Conservation (phyloP, 2,329 filamentous ascomycete genomes). For the Xylaria sp. region DNA sequence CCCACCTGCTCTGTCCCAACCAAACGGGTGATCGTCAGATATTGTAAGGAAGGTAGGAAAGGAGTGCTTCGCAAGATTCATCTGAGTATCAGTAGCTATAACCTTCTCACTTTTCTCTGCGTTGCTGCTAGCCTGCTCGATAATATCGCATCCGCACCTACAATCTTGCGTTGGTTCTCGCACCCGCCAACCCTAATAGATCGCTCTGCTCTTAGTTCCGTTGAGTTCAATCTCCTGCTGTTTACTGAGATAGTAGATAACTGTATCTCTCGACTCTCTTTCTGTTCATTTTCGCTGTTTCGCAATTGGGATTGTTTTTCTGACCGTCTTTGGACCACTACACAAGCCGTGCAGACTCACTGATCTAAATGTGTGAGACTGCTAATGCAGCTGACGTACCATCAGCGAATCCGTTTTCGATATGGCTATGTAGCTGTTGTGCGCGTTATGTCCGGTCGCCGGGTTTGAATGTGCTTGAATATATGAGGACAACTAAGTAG, state of each 20-base stretch:
- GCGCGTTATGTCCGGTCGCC: no score
- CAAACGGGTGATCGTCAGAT: constrained; percentile 10
- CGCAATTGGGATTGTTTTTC: background rate
- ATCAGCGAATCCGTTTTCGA: no score
- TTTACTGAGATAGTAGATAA: background rate
- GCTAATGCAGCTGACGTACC: no score
- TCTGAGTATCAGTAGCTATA: background rate
- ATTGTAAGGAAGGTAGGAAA: background rate
- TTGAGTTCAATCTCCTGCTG: no score
- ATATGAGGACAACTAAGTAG: no score
- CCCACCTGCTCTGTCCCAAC: constrained; percentile 15
- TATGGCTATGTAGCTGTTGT: no score
- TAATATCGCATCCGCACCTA: background rate
- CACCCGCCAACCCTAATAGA: background rate
- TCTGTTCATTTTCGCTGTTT: background rate
- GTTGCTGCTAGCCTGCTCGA: no score
- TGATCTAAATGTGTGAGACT: no score
- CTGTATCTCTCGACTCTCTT: no score
- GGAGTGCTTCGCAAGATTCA: background rate
- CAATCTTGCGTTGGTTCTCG: background rate
- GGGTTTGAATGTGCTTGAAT: no score
- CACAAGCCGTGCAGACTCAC: background rate
- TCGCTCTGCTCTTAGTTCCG: background rate
- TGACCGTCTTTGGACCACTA: background rate
- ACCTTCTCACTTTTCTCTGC: background rate